Base-by-base conservation (phyloP, 208 protist genomes). In the Naegleria lovaniensis region DNA sequence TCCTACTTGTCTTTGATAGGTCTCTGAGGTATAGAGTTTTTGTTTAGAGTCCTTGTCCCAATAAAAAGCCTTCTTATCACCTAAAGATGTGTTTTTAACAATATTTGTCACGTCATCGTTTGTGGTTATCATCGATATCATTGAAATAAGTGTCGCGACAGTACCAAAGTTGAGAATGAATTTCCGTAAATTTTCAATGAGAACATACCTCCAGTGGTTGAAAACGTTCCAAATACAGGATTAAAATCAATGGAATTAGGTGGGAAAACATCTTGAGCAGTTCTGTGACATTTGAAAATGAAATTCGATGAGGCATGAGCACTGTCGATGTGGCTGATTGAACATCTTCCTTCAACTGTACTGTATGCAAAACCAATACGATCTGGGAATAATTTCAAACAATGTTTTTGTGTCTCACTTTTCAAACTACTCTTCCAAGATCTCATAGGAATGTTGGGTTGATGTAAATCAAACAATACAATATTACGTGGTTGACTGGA, bases 21-120 rank as follows among this genome's bases (percentile, higher is more conserved):
- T 84, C 16, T 16, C 25, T 38, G 38, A 38, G 5, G 38, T 84
- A 5, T 40, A 41, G 5, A 84, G 11, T 41, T 40, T 33, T 40
- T 84, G 76, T 36, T 84, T 84, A 16, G 76, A 84, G 33, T 84
- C 76, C 76, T 84, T 84, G 29, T 84, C 76, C 76, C 76, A 84
- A 84, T 38, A 84, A 36, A 38, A 40, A 38, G 11, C 29, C 29
- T 84, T 84, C 38, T 41, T 33, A 16, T 84, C 38, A 41, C 25
- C n/a, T 79, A 79, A 33, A 79, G 19, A 33, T 36, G n/a, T 48
- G 43, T 48, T 48, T 48, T 48, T 48, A n/a, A n/a, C n/a, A n/a
- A n/a, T n/a, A n/a, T n/a, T n/a, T n/a, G n/a, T n/a, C n/a, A n/a
- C n/a, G n/a, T n/a, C n/a, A n/a, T n/a, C n/a, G n/a, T n/a, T n/a